Conservation (phyloP, 2,329 filamentous ascomycete species). For the Sporothrix brunneoviolacea region DNA sequence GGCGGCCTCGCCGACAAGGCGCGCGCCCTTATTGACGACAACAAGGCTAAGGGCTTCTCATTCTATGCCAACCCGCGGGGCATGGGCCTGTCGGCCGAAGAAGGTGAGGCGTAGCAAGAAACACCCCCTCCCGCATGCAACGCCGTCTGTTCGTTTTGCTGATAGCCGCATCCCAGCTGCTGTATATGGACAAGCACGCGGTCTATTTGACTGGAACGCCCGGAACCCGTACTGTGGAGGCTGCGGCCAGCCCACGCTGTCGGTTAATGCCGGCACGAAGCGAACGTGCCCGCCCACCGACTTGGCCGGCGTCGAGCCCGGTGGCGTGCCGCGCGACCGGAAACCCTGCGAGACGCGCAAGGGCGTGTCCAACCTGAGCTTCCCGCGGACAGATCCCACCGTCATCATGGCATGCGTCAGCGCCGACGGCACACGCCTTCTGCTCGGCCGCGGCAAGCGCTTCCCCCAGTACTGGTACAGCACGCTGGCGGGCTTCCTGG, state of each 20-base stretch:
- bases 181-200: constrained; percentile 82
- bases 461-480: constrained; percentile 84
- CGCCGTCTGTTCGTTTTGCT: background rate
- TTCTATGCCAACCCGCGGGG: constrained; percentile 55
- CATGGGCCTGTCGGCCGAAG: constrained; percentile 38
- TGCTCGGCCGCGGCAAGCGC: constrained; percentile 78
- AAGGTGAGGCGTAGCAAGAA: constrained; percentile 32
- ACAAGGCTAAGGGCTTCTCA: constrained; percentile 53
- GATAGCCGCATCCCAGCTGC: too few relatives aligned
- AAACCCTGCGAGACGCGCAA: constrained; percentile 72
- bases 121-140: too few relatives aligned
- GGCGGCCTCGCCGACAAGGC: constrained; percentile 55
- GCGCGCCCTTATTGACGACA: constrained; percentile 42
- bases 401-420: constrained; percentile 93
- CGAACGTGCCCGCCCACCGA: constrained; percentile 70
- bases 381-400: constrained; percentile 87
- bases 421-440: constrained; percentile 65
- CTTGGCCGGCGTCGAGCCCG: constrained; percentile 40
- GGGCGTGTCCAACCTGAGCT: constrained; percentile 82
- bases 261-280: constrained; percentile 73
- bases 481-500: constrained; percentile 80
- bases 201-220: constrained; percentile 87
- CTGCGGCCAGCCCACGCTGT: constrained; percentile 77
- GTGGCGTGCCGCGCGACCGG: constrained; percentile 44
- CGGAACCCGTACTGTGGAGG: constrained; percentile 88